A percentile compares a stretch with the other conserved stretches of the same genome.
phyloP scores from a whole-genome alignment of 306 rosid species.

The Parietaria judaica region DNA sequence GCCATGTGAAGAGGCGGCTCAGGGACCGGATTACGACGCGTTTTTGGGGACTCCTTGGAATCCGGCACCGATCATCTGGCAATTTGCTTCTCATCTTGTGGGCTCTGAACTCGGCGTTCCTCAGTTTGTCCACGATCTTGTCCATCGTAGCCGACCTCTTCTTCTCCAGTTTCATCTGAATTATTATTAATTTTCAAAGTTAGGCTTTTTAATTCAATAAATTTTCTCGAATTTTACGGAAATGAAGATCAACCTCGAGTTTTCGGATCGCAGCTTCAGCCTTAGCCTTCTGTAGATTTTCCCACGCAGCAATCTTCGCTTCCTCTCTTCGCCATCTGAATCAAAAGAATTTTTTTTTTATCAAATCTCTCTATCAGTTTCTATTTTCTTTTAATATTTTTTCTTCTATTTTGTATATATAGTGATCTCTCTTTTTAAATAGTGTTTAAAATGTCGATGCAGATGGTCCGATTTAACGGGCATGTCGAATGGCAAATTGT shows the following conservation, averaged over 20 bases:
- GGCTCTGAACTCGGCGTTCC: constrained; percentile 63
- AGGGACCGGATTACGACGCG: constrained; percentile 19
- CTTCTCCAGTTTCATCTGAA: constrained; percentile 81
- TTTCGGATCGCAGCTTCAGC: constrained; percentile 76
- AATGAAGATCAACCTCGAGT: constrained; percentile 55
- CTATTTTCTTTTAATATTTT: neutral
- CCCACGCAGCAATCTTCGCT: constrained; percentile 87
- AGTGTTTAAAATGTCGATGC: too few species aligned
- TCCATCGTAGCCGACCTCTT: constrained; percentile 74
- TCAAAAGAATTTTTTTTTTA: neutral
- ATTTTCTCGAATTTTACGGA: neutral
- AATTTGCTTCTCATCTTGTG: constrained; percentile 54
- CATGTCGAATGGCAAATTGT: too few species aligned
- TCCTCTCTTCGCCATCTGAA: constrained; percentile 69
- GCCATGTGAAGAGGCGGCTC: constrained; percentile 21
- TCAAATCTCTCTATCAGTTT: neutral
- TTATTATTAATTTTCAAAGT: too few species aligned
- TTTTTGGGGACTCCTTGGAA: constrained; percentile 12
- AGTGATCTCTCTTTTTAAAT: too few species aligned
- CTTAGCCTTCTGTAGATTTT: constrained; percentile 76
- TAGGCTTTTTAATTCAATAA: too few species aligned
- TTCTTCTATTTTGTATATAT: too few species aligned
- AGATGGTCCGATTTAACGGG: too few species aligned
- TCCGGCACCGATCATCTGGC: constrained; percentile 17
- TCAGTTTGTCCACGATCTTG: constrained; percentile 64